A percentile compares a stretch with the other conserved stretches of the same genome.
These are phyloP conservation scores for Hygrophorus russula DNA, from an alignment of 768 basidiomycete species.

Conservation along the genomic window DNA sequence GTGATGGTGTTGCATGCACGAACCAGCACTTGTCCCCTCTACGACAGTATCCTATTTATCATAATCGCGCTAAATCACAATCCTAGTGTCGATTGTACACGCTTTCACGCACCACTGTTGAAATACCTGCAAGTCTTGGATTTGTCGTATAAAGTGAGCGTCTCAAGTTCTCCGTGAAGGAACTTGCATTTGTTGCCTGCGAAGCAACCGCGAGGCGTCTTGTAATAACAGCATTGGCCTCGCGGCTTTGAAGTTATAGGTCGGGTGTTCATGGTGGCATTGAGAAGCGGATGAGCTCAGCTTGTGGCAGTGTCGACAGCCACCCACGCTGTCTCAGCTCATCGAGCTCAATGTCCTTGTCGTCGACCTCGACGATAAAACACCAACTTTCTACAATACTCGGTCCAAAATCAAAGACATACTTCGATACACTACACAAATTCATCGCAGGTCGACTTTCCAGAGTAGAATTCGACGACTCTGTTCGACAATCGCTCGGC, in stretches of 20 bases:
- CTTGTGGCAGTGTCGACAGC: not conserved
- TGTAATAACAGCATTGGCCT: slow-evolving; percentile 62
- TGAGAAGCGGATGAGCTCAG: not conserved
- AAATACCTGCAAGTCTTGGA: slow-evolving; percentile 61
- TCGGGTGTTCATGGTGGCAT: slow-evolving; percentile 19
- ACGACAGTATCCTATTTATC: slow-evolving; percentile 51
- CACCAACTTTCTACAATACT: slow-evolving; percentile 50
- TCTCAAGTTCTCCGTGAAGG: slow-evolving; percentile 42
- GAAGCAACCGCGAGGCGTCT: slow-evolving; percentile 55
- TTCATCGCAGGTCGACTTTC: slow-evolving; percentile 63
- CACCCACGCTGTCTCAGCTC: not conserved
- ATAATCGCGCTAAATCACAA: slow-evolving; percentile 1
- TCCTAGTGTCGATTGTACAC: not conserved
- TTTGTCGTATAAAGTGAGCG: slow-evolving; percentile 59
- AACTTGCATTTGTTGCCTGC: slow-evolving; percentile 66
- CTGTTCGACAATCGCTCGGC: slow-evolving; percentile 50
- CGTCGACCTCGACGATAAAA: slow-evolving; percentile 66
- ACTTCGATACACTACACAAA: slow-evolving; percentile 53
- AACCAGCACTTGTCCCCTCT: slow-evolving; percentile 72
- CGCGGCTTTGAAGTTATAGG: slow-evolving; percentile 62
- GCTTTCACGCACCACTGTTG: slow-evolving; percentile 32
- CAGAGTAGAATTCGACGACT: slow-evolving; percentile 66
- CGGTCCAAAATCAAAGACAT: slow-evolving; percentile 45
- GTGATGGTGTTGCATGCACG: slow-evolving; percentile 30
- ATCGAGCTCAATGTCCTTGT: slow-evolving; percentile 51